phyloP scores from a whole-genome alignment of 306 rosid species.

The Castanea crenata region DNA sequence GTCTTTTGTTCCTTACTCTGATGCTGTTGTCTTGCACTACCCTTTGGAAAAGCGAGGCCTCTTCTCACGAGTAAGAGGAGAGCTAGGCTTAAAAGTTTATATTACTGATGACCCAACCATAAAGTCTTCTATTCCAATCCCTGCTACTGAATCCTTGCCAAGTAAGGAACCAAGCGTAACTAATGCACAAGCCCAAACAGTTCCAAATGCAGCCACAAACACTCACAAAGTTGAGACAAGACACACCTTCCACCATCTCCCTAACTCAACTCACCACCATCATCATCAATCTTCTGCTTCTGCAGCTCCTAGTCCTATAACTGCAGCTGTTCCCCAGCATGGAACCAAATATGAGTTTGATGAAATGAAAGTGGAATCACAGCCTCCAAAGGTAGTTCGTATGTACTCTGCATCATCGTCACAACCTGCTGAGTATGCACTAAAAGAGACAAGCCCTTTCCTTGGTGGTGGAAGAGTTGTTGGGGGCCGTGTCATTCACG shows the following conservation, averaged over 20 bases:
- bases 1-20: conserved; percentile 74
- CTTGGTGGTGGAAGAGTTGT: conserved; percentile 93
- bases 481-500: conserved; percentile 68
- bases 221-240: conserved; percentile 36
- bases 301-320: conserved; percentile 19
- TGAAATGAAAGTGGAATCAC: conserved; percentile 53
- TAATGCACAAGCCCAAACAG: conserved; percentile 28
- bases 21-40: conserved; percentile 82
- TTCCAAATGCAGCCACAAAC: conserved; percentile 18
- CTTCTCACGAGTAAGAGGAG: conserved; percentile 81
- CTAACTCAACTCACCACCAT: conserved; percentile 41
- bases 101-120: conserved; percentile 54
- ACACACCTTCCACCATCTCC: conserved; percentile 71
- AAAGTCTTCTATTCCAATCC: conserved; percentile 48
- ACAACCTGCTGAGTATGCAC: conserved; percentile 76
- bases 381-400: conserved; percentile 53
- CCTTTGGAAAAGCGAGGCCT: conserved; percentile 73
- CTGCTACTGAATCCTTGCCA: conserved; percentile 36
- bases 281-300: conserved; percentile 39
- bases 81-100: conserved; percentile 72
- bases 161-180: conserved; percentile 17
- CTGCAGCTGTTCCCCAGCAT: conserved; percentile 25
- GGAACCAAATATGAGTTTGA: conserved; percentile 52
- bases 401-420: conserved; percentile 54
- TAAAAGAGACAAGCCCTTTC: conserved; percentile 90